phyloP scores from a whole-genome alignment of 345 rosid species.

The Cardiospermum halicacabum region DNA sequence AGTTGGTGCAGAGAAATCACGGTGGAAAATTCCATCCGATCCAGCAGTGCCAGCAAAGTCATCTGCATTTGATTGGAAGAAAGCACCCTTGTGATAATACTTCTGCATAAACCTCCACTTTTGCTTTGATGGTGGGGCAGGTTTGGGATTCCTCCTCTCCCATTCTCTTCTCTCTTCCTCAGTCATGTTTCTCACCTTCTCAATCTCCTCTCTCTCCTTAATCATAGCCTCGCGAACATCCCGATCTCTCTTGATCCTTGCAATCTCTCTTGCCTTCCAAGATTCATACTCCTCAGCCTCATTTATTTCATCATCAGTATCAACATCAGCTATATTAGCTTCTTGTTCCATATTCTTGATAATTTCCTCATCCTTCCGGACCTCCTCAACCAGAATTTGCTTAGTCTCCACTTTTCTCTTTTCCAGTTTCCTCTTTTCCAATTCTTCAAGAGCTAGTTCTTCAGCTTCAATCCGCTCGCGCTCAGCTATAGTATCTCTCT shows the following conservation, averaged over 20 bases:
- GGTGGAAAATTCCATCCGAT: constrained; percentile 6
- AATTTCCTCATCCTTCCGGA: constrained; percentile 56
- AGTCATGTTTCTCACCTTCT: constrained; percentile 74
- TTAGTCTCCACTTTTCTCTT: constrained; percentile 56
- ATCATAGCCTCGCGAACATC: constrained; percentile 62
- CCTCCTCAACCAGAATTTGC: constrained; percentile 56
- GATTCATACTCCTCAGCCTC: constrained; percentile 62
- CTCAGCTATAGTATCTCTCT: constrained; percentile 69
- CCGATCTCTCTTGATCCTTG: constrained; percentile 66
- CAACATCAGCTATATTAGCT: constrained; percentile 42
- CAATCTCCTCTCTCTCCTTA: constrained; percentile 72
- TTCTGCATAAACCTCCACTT: constrained; percentile 83
- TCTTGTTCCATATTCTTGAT: constrained; percentile 55
- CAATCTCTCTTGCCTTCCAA: constrained; percentile 80
- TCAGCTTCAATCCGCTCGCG: constrained; percentile 66
- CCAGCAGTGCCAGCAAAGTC: neutral
- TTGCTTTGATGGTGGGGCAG: constrained; percentile 46
- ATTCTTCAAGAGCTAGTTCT: constrained; percentile 58
- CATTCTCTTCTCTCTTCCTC: constrained; percentile 80
- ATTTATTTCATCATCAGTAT: constrained; percentile 70
- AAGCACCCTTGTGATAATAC: constrained; percentile 76
- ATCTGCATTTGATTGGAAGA: constrained; percentile 47
- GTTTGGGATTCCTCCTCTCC: constrained; percentile 76
- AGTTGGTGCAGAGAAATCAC: constrained; percentile 74
- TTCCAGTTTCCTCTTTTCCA: constrained; percentile 54